phyloP scores from a whole-genome alignment of 129 eudicot species.

The Flaveria robusta region DNA sequence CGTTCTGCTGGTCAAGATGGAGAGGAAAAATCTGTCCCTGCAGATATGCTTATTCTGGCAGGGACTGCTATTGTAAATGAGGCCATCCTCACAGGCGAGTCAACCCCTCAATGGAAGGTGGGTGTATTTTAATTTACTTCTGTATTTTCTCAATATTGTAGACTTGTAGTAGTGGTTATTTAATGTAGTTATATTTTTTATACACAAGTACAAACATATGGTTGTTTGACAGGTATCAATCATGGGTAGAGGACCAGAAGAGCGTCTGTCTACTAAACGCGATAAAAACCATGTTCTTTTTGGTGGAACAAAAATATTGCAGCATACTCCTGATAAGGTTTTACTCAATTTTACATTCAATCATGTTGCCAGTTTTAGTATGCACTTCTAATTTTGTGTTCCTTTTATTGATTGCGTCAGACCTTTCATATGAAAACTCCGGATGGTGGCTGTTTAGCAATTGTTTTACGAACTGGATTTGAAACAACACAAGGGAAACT shows the following conservation, averaged over 20 bases:
- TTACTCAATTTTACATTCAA: not conserved
- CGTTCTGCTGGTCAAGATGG: slow-evolving; percentile 88
- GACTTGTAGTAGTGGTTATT: not conserved
- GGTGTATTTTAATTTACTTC: slow-evolving; percentile 5
- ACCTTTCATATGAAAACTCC: slow-evolving; percentile 79
- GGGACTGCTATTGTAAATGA: slow-evolving; percentile 98
- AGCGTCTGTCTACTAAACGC: slow-evolving; percentile 64
- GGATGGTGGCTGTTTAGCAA: slow-evolving; percentile 95
- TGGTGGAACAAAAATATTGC: slow-evolving; percentile 98
- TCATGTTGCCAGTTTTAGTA: not conserved
- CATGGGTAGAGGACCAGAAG: slow-evolving; percentile 73
- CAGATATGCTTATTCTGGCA: slow-evolving; percentile 87
- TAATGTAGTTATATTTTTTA: not conserved
- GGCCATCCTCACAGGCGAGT: slow-evolving; percentile 97
- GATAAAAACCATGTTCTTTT: slow-evolving; percentile 87
- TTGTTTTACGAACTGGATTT: slow-evolving; percentile 94
- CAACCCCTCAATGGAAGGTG: slow-evolving; percentile 99
- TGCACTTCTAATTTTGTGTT: not conserved
- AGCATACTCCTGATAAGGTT: slow-evolving; percentile 97
- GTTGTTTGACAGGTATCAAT: slow-evolving; percentile 68
- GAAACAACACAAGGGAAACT: slow-evolving; percentile 97
- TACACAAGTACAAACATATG: slow-evolving; percentile 1
- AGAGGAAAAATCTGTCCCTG: slow-evolving; percentile 93
- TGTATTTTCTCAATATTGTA: not conserved
- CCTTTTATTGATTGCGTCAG: slow-evolving; percentile 40